Evolutionary conservation across 192 early-diverging fungal genomes (phyloP), one percentile per base, ranked within the genome.

Genomic region (Chytriomyces sp.): DNA sequence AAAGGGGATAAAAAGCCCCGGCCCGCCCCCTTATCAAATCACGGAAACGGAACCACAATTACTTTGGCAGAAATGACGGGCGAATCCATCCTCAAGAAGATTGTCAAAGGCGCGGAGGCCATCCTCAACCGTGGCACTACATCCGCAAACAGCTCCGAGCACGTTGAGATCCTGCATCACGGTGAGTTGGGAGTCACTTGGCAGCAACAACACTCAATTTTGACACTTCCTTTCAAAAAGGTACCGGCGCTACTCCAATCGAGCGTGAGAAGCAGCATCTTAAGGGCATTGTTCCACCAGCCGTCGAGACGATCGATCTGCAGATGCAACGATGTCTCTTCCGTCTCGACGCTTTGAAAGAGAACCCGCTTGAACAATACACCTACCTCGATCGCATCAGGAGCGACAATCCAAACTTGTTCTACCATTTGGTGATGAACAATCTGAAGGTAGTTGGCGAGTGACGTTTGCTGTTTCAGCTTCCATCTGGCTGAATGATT

Each of bases 331-430:
- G 94, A 66, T 92, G 92, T 3, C 77, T 93, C 16, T 80, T 85
- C 50, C 90, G 92, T 82, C 81, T 97, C 26, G 82, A 89, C 50
- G 81, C 86, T 79, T 90, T 93, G 83, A 76, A 86, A 20, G 18
- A 11, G 7, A 85, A 88, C 5, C 79, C 89, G 11, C 82, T 97
- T 50, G 93, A 96, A 63, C 94, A 95, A 81, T 95, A 94, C 81
- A 88, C 91, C 49, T 96, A 94, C 82, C 84, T 97, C 79, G 89
- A 92, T 62, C 89, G 92, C 83, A 86, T 97, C 80, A 86, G 91
- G 76, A 93, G 88, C 76, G 93, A 92, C 65, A 89, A 96, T 81
- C 69, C 88, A 62, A 87, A 87, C 63, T 86, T 97, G 74, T 97
- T 97, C 82, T 97, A 97, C 80, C 87, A 89, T 57, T 72, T 95